phyloP scores from a whole-genome alignment of 2,329 filamentous ascomycete genomes.

The Arthrobotrys pseudoclavata region DNA sequence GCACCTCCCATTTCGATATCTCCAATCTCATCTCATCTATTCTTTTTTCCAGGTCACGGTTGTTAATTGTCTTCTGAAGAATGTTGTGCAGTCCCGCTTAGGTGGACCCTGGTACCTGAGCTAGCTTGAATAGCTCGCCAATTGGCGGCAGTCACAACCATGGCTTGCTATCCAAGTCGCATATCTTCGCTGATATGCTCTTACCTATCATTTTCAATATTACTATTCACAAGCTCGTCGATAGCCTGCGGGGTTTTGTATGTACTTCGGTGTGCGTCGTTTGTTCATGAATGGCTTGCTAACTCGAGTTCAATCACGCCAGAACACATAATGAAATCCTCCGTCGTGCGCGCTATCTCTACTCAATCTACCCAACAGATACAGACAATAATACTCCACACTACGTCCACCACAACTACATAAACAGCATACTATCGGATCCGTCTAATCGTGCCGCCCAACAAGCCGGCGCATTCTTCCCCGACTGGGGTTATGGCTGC shows the following conservation, averaged over 20 bases:
- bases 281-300: neutral
- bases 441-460: constrained; percentile 55
- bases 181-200: constrained; percentile 51
- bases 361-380: constrained; percentile 61
- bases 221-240: constrained; percentile 23
- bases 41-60: neutral
- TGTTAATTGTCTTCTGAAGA: neutral
- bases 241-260: constrained; percentile 54
- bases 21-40: constrained; percentile 9
- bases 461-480: constrained; percentile 64
- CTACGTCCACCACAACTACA: constrained; percentile 37
- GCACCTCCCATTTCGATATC: constrained; percentile 2
- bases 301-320: neutral
- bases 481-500: constrained; percentile 64
- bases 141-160: neutral
- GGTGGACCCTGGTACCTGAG: neutral
- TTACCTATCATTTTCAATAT: constrained; percentile 21
- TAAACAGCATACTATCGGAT: constrained; percentile 60
- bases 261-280: neutral
- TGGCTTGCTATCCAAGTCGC: constrained; percentile 6
- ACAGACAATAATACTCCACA: constrained; percentile 44
- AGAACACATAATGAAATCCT: constrained; percentile 63
- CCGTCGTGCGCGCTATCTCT: constrained; percentile 62
- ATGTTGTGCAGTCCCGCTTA: constrained; percentile 2
- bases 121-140: neutral